Conservation (phyloP, 768 basidiomycete genomes). For the Lactarius psammicola region DNA sequence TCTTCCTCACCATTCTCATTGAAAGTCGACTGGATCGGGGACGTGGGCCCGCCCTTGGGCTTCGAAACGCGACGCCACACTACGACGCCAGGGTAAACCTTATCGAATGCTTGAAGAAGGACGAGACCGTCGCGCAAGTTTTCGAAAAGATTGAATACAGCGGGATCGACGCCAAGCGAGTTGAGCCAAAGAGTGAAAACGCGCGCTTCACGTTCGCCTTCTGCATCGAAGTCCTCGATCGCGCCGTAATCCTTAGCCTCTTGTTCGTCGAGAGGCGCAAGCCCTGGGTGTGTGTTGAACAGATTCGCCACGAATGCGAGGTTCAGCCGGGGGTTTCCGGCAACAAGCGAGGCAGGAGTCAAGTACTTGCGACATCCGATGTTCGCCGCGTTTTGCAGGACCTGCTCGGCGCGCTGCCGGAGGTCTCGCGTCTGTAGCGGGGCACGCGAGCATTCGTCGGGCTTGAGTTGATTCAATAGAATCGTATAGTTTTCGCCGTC, state of each 20-base stretch:
- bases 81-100: slow-evolving; percentile 87
- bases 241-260: slow-evolving; percentile 88
- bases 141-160: slow-evolving; percentile 95
- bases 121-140: slow-evolving; percentile 89
- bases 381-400: slow-evolving; percentile 88
- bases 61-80: slow-evolving; percentile 96
- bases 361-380: slow-evolving; percentile 97
- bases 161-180: slow-evolving; percentile 93
- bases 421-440: slow-evolving; percentile 86
- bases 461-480: slow-evolving; percentile 93
- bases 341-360: slow-evolving; percentile 83
- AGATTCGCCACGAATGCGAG: slow-evolving; percentile 98
- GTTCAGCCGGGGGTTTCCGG: slow-evolving; percentile 96
- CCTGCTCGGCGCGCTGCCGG: slow-evolving; percentile 85
- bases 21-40: slow-evolving; percentile 32
- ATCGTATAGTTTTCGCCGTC: slow-evolving; percentile 98
- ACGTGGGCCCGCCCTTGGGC: slow-evolving; percentile 66
- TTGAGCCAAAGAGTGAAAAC: slow-evolving; percentile 99
- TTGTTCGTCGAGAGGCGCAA: slow-evolving; percentile 90
- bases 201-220: slow-evolving; percentile 96
- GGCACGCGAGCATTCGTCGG: slow-evolving; percentile 85
- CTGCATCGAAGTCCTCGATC: slow-evolving; percentile 97
- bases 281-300: slow-evolving; percentile 96
- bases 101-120: slow-evolving; percentile 96
- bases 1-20: slow-evolving; percentile 57